Base-by-base conservation (phyloP, 176 grass and related monocot species). In the Miscanthus lutarioriparius region DNA sequence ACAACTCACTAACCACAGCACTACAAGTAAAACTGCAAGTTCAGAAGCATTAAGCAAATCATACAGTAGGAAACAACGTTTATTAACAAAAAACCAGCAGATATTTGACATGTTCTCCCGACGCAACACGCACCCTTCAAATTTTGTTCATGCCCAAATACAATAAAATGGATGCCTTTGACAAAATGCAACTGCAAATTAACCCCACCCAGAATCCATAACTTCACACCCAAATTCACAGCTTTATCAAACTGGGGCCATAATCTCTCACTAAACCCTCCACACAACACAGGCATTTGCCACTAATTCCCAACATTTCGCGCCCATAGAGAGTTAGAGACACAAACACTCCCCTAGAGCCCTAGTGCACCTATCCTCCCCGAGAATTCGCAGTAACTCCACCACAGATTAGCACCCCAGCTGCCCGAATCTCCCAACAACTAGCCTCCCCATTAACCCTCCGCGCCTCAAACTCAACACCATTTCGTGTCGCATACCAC, bases 381-480 rank as follows among this genome's bases (percentile, higher is more conserved):
- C 3, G 26, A 35, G 12, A 76, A 81, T 26, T 41, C 8, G 12
- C 32, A 72, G 74, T 48, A 76, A 65, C 49, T 84, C 26, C 20
- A 27, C 43, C 11, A 14, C 19, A 43, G 35, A 73, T 83, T 70
- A 47, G 23, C 35, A 1, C 67, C 3, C 41, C 43, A 43, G 51
- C 71, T 81, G 13, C 51, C 44, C 12, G 8, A 83, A 68, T 79
- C 37, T 78, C 65, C 23, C 73, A 15, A 36, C 35, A 40, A 76
- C 22, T 63, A 68, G 8, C 61, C 22, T 37, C 64, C 27, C 3
- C 45, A 15, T 15, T 26, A 38, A 19, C 32, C 13, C 5, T 53
- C 22, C 1, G 45, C 67, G 78, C 72, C 48, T 82, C 15, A 30
- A 44, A 23, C 12, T 33, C 10, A 25, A 64, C 8, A 36, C 4